Evolutionary conservation across 495 filamentous ascomycete species (phyloP), one percentile per base, ranked within the genome.

Genomic region (Articulospora tetracladia): DNA sequence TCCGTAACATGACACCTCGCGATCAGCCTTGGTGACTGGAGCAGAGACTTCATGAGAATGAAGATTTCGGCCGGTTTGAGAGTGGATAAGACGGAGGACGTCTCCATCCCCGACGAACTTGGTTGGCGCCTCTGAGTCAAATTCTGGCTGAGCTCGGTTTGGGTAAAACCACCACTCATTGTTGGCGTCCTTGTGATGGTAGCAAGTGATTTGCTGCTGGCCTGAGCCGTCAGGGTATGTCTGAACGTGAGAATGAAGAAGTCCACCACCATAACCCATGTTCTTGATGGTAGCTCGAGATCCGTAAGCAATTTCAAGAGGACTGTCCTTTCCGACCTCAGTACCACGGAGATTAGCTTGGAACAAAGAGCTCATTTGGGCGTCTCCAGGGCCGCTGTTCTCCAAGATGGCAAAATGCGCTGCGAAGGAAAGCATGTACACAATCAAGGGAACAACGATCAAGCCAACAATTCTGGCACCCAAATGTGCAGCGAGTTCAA

Each of bases 121-220:
- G 44, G 77, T 72, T 49, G 92, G 76, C 30, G 78, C 84, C 28
- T 89, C 84, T 2, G 83, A 72, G 66, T 91, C 81, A 67, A 85
- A 95, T n/a, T 89, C 87, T 2, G 79, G 71, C 32, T 93, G 80
- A 28, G 77, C 65, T 44, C 94, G 88, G 75, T 92, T 94, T 19
- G 94, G 95, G 69, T 97, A 96, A 71, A 98, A 96, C 73, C 93
- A 97, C 94, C 94, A 98, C 74, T 98, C 95, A 68, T 98, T 98
- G 78, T 98, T 98, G 66, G 94, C 84, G 82, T 98, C 94, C 70
- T 98, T 98, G 79, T 98, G 94, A 73, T 98, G 94, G 71, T 98
- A 98, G 76, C 94, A 98, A 28, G 94, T 98, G 55, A 98, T 88
- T 73, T 98, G 94, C 68, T 98, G 95, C 73, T 98, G 94, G 7